Evolutionary conservation across 352 stramenopile species (phyloP), one percentile per base, ranked within the genome.

Genomic region (Phytophthora pini): DNA sequence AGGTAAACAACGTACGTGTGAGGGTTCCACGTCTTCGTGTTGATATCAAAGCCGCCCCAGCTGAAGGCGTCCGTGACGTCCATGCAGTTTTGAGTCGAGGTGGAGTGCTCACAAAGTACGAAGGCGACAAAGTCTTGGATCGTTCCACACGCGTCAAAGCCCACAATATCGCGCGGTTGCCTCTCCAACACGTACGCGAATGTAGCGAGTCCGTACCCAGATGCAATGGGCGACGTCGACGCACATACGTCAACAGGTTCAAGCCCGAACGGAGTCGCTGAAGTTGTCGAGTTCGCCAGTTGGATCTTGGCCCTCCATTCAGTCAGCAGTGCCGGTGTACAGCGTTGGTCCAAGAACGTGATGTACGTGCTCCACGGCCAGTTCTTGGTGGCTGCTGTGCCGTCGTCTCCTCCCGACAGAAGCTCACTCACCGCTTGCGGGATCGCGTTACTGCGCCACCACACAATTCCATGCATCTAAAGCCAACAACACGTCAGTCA

Each of bases 391-490:
- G 63, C 49, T 8, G 61, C 31, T 3, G 29, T 49, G 5, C 12
- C 5, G 15, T 51, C 2, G 15, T 27, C 39, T 10, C 9, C 38
- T 56, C 43, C 51, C 3, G 62, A 44, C 26, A 72, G 44, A 2
- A 76, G 58, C 3, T 64, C 52, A 44, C 58, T 44, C n/a, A 70
- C 40, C 5, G 68, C 63, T 39, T 56, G 49, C n/a, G 39, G 15
- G 11, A 88, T 70, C 1, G 65, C 52, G 1, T 69, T 68, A 27
- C 79, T 76, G 17, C 62, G 69, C 84, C 84, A 93, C 84, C 84
- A 93, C 51, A 92, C 68, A 62, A 93, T 92, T 7, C 84, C 84
- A 46, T 93, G 84, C 84, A 93, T 93, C 82, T 92, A 64, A 45
- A 15, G 7, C 17, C 31, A 13, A 36, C 4, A 36, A 36, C 5